A percentile compares a stretch with the other conserved stretches of the same genome.
phyloP scores from a whole-genome alignment of 2,329 filamentous ascomycete species.

The Hypoxylon sp. region DNA sequence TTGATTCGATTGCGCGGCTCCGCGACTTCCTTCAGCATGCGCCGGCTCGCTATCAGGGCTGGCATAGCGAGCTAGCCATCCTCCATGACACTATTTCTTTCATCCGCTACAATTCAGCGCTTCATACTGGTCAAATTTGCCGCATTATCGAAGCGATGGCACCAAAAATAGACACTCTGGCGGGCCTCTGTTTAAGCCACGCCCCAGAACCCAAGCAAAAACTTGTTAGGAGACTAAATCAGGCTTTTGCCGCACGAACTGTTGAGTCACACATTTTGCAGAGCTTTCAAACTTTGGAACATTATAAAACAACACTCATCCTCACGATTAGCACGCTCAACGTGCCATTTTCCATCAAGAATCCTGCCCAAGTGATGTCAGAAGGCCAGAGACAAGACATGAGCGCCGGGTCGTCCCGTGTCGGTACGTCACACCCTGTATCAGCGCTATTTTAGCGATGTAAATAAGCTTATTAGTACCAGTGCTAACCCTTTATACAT shows the following conservation, averaged over 20 bases:
- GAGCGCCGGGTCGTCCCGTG: background rate
- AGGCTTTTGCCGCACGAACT: background rate
- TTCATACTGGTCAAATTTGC: constrained; percentile 14
- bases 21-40: constrained; percentile 23
- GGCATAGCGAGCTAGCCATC: background rate
- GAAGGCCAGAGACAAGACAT: background rate
- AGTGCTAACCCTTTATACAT: background rate
- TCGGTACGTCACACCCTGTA: background rate
- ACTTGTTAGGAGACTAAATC: background rate
- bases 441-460: background rate
- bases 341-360: background rate
- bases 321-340: constrained; percentile 19
- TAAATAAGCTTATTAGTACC: background rate
- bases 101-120: background rate
- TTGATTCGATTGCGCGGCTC: constrained; percentile 15
- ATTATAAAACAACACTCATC: constrained; percentile 22
- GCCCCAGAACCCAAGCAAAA: background rate
- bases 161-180: constrained; percentile 12
- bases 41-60: constrained; percentile 14
- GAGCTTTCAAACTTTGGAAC: constrained; percentile 18
- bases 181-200: background rate
- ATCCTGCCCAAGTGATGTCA: background rate
- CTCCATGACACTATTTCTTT: constrained; percentile 3
- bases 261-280: constrained; percentile 15
- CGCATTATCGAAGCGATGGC: constrained; percentile 9